Evolutionary conservation across 331 rosid species (phyloP), one percentile per base, ranked within the genome.

Genomic region (Cydonia oblonga): DNA sequence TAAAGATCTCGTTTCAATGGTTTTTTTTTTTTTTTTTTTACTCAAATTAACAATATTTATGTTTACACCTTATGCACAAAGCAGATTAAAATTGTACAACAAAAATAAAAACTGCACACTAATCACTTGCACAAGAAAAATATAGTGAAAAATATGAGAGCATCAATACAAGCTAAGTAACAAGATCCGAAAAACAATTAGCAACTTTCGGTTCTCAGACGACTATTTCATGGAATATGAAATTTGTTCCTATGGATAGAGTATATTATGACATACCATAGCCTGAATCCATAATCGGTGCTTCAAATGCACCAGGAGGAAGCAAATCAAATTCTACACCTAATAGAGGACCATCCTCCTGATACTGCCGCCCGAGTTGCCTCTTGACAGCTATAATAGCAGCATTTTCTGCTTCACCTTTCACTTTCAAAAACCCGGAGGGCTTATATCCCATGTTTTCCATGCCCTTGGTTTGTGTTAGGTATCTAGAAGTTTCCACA

Each of bases 241-340:
- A 68, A 2, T 13, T 26, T 6, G 18, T 29, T 26, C 25, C n/a
- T 35, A 57, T 20, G 51, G 61, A 49, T 19, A 28, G 26, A 57
- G 64, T 23, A 53, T 52, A 18, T 49, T 72, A 71, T 35, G 69
- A 78, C 86, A 33, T 78, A 93, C 98, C 98, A 46, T 75, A 85
- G 73, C 80, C 75, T 64, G 90, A 86, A 79, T 85, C 82, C 72
- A 79, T 80, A 58, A 68, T 76, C 33, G 85, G 90, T 69, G 78
- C 72, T 78, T 93, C 97, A 74, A 93, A 93, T 74, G 97, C 97
- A 76, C 93, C 96, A 11, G 97, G 98, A 74, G 98, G 98, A 84
- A 84, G 90, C 56, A 79, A 85, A 68, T 93, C 96, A 76, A 93
- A 93, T 70, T 91, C 96, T 53, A 93, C 85, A 51, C 92, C 87